Evolutionary conservation across 345 rosid species (phyloP), one percentile per base, ranked within the genome.

Genomic region (Eutrema heterophyllum): DNA sequence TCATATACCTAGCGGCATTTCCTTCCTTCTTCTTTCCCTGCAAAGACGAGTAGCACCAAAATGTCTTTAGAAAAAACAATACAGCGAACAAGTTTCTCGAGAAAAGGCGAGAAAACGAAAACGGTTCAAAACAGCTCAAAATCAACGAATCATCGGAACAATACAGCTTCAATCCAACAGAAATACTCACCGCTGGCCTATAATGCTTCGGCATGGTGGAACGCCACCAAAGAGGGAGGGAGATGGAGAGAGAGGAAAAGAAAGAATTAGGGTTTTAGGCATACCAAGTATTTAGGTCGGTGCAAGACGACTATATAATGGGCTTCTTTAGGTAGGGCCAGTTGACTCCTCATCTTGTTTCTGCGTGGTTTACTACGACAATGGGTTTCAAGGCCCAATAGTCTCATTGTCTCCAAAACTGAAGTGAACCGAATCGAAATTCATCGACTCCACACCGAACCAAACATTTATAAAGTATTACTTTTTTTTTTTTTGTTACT

Each of bases 1-100:
- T 89, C 80, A 87, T 70, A 78, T 88, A 92, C 80, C 86, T 83
- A 27, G 97, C 91, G 16, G 88, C 96, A 78, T 92, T 92, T 56
- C 99, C 99, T 82, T 92, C 98, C 85, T 85, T 95, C 79, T 87
- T 95, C 87, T 95, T 95, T 9, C 99, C 99, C 99, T 95, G 81
- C 1, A 68, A 73, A 65, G 18, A 35, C 41, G 33, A 55, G 7
- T 5, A 54, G 0, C 1, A 64, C 58, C 50, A 59, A 4, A 6
- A 26, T 24, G 40, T 56, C 36, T 64, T 58, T 3, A 67, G 6
- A 9, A 35, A 35, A 51, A 7, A 74, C 64, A 54, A 7, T 5
- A 15, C 5, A 60, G 40, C 9, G 13, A 26, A 6, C 29, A 33
- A 59, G 9, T 11, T 7, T 18, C 12, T 29, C 43, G 41, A 40